phyloP scores from a whole-genome alignment of 2,329 filamentous ascomycete species.

The Fusarium sp. region DNA sequence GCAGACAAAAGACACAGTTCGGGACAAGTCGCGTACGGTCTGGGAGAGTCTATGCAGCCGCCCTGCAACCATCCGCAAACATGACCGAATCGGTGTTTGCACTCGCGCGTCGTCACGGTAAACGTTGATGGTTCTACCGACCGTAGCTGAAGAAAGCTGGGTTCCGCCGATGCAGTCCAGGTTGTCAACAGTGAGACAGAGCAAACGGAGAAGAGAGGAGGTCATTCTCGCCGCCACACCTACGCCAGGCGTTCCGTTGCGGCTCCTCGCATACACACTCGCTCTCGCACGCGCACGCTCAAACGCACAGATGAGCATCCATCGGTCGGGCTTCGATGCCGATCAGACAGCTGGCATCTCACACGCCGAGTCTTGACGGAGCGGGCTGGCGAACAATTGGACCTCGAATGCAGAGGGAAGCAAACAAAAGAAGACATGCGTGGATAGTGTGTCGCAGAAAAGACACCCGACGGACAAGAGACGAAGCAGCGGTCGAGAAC shows the following conservation, averaged over 20 bases:
- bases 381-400: not conserved
- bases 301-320: not conserved
- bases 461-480: not conserved
- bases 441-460: not conserved
- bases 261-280: not conserved
- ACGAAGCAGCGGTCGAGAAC: slow-evolving; percentile 14
- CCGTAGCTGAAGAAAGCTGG: not conserved
- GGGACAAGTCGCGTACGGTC: not conserved
- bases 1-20: not conserved
- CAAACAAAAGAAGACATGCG: slow-evolving; percentile 5
- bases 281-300: not conserved
- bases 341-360: not conserved
- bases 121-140: not conserved
- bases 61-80: not conserved
- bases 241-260: not conserved
- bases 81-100: not conserved
- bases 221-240: not conserved
- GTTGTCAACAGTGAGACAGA: not conserved
- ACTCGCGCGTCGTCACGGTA: not conserved
- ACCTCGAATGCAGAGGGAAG: not conserved
- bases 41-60: not conserved
- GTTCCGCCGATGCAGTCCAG: not conserved
- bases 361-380: not conserved
- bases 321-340: not conserved
- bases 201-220: not conserved